Evolutionary conservation across 306 rosid genomes (phyloP).

Genomic region (Rubus idaeus): DNA sequence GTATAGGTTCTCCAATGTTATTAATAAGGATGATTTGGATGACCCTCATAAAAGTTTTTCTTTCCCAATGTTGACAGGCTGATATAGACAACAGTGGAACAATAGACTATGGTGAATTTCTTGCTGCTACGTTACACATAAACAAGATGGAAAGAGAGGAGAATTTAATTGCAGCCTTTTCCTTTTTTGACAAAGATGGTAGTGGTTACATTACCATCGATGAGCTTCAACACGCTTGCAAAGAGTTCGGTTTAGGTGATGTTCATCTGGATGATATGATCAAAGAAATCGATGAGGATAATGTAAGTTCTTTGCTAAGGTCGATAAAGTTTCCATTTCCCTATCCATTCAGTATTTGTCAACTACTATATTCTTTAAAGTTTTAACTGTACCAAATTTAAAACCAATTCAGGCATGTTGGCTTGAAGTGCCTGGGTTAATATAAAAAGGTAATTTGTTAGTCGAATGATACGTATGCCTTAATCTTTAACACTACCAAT

Average conservation of each 20-base stretch:
- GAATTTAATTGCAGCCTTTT: conserved; percentile 75
- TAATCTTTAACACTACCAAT: background rate
- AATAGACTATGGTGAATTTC: conserved; percentile 86
- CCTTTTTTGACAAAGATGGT: conserved; percentile 81
- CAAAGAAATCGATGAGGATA: conserved; percentile 75
- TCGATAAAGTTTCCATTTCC: background rate
- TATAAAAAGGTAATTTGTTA: background rate
- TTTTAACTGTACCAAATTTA: too few species aligned
- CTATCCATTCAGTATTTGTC: background rate
- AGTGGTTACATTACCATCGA: conserved; percentile 89
- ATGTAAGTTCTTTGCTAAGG: conserved; percentile 46
- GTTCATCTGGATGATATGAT: conserved; percentile 69
- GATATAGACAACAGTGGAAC: conserved; percentile 87
- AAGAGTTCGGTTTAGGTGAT: conserved; percentile 76
- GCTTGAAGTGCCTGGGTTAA: too few species aligned
- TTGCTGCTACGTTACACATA: conserved; percentile 88
- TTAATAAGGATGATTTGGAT: background rate
- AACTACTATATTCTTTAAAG: background rate
- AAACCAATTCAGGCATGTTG: too few species aligned
- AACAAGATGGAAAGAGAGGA: conserved; percentile 94
- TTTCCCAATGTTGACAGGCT: conserved; percentile 45
- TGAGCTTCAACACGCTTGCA: conserved; percentile 79
- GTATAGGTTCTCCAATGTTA: too few species aligned
- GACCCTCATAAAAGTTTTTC: background rate
- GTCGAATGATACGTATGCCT: too few species aligned